Evolutionary conservation across 495 filamentous ascomycete species (phyloP), one percentile per base, ranked within the genome.

Genomic region (Hamigera avellanea): DNA sequence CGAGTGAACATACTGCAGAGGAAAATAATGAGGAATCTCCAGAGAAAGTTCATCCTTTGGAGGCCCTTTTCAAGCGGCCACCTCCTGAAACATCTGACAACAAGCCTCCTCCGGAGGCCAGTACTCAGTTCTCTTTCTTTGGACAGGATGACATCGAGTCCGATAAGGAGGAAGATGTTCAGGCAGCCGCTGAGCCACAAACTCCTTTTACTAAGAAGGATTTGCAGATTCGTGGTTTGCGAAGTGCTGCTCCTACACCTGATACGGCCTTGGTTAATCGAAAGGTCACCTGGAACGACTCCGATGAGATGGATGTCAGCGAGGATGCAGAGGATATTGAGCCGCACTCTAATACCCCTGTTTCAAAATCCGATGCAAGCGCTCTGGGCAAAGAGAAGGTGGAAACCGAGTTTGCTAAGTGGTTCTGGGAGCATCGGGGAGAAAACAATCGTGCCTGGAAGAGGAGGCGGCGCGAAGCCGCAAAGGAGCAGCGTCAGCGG

Each of bases 391-490:
- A 19, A 8, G 25, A 53, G n/a, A 62, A 60, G 35, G 58, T 66
- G 6, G 69, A 79, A 42, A 74, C 76, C 21, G 80, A 83, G 14
- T 95, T 94, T 59, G 69, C 79, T 27, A 83, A 88, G 50, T 86
- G 79, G 75, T 98, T 95, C 57, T 96, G 83, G 75, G 87, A 93
- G 54, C 72, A 88, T 41, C 70, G 89, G 1, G 87, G 89, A 1
- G 85, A 95, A 29, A 76, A 81, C 36, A 96, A 95, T 53, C 69
- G 87, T 16, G 81, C 80, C 2, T 96, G 89, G 89, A 95, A 89
- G 64, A 82, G 78, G 57, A 56, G 83, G 45, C 73, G 83, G 39
- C 79, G 88, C 51, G 72, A 86, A 45, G 81, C 71, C 29, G 69
- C 76, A 27, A 98, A 98, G 68, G 78, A 83, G 57, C 85, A 84